Evolutionary conservation across 345 rosid genomes (phyloP).

Genomic region (Eutrema japonicum): DNA sequence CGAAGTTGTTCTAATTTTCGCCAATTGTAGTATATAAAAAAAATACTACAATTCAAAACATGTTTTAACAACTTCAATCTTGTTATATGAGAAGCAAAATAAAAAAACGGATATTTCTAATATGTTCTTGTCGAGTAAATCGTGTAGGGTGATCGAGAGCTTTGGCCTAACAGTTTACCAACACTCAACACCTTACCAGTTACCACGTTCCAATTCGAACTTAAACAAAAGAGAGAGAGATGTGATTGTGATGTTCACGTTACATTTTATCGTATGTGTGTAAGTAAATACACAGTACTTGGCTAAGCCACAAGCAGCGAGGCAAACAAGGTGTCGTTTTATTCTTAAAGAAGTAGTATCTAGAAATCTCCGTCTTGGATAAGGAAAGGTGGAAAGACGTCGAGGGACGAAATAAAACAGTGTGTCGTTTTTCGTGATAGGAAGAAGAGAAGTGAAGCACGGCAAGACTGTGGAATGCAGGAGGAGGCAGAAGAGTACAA

Average conservation of each 20-base stretch:
- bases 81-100: background rate
- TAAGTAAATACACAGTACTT: background rate
- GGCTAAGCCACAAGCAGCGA: constrained; percentile 13
- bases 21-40: background rate
- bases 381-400: constrained; percentile 27
- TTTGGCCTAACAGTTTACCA: background rate
- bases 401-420: constrained; percentile 17
- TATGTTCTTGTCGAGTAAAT: background rate
- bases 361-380: constrained; percentile 22
- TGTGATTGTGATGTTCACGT: constrained; percentile 2
- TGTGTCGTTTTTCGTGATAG: constrained; percentile 31
- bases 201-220: background rate
- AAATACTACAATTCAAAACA: background rate
- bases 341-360: constrained; percentile 10
- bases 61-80: background rate
- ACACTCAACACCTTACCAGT: background rate
- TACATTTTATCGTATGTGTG: background rate
- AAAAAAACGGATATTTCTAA: background rate
- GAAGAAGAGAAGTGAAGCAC: constrained; percentile 23
- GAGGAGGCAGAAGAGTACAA: constrained; percentile 30
- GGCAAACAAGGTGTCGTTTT: constrained; percentile 14
- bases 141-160: constrained; percentile 13
- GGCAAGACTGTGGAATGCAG: constrained; percentile 4
- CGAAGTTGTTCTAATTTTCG: background rate
- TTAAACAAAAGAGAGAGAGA: background rate